Evolutionary conservation across 768 basidiomycete species (phyloP).

Genomic region (Calocybe indica): DNA sequence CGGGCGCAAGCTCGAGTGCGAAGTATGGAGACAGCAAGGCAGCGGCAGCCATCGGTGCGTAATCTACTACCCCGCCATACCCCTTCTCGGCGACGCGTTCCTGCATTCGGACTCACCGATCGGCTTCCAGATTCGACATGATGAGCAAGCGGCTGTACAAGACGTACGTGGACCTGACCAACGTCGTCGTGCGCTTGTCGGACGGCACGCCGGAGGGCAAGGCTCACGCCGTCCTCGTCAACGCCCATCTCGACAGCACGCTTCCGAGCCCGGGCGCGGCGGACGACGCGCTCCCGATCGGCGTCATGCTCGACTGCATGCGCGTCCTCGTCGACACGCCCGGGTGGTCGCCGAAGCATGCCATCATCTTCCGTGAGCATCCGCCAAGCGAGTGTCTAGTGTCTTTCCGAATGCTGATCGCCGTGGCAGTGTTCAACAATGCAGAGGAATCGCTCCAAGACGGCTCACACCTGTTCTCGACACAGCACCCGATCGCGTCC

Average conservation of each 20-base stretch:
- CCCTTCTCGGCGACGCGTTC: background rate
- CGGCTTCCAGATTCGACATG: conserved; percentile 74
- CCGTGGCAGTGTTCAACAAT: conserved; percentile 77
- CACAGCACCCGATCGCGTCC: conserved; percentile 70
- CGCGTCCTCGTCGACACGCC: conserved; percentile 68
- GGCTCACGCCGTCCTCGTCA: conserved; percentile 80
- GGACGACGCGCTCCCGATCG: conserved; percentile 85
- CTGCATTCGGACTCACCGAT: background rate
- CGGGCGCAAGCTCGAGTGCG: conserved; percentile 72
- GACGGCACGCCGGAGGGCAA: conserved; percentile 67
- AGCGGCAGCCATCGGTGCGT: conserved; percentile 82
- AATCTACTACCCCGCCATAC: background rate
- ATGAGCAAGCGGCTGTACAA: conserved; percentile 82
- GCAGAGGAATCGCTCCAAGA: conserved; percentile 95
- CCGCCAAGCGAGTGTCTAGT: background rate
- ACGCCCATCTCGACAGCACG: conserved; percentile 86
- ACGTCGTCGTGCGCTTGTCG: conserved; percentile 84
- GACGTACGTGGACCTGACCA: conserved; percentile 81
- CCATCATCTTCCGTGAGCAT: conserved; percentile 76
- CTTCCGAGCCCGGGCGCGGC: conserved; percentile 85
- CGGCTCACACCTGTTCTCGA: conserved; percentile 89
- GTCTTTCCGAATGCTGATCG: background rate
- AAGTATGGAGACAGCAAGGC: conserved; percentile 87
- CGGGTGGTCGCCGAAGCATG: conserved; percentile 65
- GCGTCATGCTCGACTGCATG: conserved; percentile 87